Base-by-base conservation (phyloP, 176 grass and related monocot genomes). In the Puccinellia tenuiflora region DNA sequence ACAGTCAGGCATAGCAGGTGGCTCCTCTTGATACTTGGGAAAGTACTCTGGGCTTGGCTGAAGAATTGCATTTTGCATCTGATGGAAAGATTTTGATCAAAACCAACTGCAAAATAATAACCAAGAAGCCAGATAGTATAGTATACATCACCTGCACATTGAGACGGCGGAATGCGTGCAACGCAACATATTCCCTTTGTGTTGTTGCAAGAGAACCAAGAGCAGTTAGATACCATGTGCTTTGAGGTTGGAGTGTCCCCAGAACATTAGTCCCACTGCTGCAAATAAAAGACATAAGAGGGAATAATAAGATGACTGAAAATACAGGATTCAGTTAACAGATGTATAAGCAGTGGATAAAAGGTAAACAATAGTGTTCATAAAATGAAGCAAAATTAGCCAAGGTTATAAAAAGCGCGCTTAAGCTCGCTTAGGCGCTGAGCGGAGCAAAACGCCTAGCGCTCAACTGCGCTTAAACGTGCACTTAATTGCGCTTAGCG, bases 51-150 rank as follows among this genome's bases (percentile, higher is more conserved):
- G 88, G 81, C 92, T 92, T 48, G 92, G 92, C 74, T 94, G 85
- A 83, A 97, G 90, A 71, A 97, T 94, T 72, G 92, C 94, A 90
- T 85, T 85, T 97, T 97, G 94, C 94, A 97, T 97, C 94, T 94
- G 81, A 86, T 7, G 75, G 60, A 60, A 45, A 52, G 68, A 26
- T 33, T 83, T 54, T 33, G 24, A 51, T 88, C 68, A 86, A 75
- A 71, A 80, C 77, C 16, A 46, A 26, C 31, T 54, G 60, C 13
- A 25, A 55, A 83, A 73, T 74, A 66, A 43, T 60, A 34, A 71
- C 12, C 2, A 66, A 75, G 25, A 78, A 74, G 59, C 14, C 20
- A 70, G 50, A 80, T 66, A 46, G 43, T 75, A 31, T 47, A 73
- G 25, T 77, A 74, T 70, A 59, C 11, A 79, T 71, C 78, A 97